Conservation (phyloP, 768 basidiomycete species). For the Tremella fuciformis region DNA sequence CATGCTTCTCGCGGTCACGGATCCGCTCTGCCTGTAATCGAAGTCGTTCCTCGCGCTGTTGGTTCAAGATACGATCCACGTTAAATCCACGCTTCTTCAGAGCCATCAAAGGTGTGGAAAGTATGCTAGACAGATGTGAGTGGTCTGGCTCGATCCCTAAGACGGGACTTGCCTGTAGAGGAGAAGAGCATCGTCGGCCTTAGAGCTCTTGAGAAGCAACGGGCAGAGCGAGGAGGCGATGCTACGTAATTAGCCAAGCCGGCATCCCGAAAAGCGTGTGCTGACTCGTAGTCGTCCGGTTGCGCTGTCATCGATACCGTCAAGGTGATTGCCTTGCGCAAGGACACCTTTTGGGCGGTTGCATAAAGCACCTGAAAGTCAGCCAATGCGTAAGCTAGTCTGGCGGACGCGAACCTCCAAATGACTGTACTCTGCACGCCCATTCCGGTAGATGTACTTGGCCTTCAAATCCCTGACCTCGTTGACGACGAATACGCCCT, state of each 20-base stretch:
- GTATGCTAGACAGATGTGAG: constrained; percentile 55
- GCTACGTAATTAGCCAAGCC: constrained; percentile 54
- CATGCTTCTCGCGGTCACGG: constrained; percentile 31
- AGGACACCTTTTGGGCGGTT: constrained; percentile 22
- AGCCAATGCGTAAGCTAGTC: constrained; percentile 2
- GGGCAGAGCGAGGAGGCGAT: constrained; percentile 81
- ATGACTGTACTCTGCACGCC: constrained; percentile 29
- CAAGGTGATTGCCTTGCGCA: constrained; percentile 55
- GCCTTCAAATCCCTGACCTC: constrained; percentile 43
- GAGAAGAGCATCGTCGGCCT: constrained; percentile 80
- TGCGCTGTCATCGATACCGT: constrained; percentile 73
- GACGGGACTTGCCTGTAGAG: constrained; percentile 65
- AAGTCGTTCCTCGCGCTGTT: constrained; percentile 67
- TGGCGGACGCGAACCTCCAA: constrained; percentile 61
- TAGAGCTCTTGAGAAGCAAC: constrained; percentile 70
- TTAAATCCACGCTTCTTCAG: constrained; percentile 46
- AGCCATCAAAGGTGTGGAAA: constrained; percentile 81
- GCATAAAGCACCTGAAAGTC: constrained; percentile 31
- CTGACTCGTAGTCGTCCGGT: constrained; percentile 90
- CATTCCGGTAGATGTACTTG: constrained; percentile 39
- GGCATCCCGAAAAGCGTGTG: constrained; percentile 22
- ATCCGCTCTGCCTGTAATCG: constrained; percentile 53
- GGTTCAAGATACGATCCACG: constrained; percentile 85
- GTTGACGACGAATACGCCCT: constrained; percentile 47
- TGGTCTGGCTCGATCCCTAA: background rate